Base-by-base conservation (phyloP, 371 early-diverging fungal genomes). In the Amoeboradix gromovi region DNA sequence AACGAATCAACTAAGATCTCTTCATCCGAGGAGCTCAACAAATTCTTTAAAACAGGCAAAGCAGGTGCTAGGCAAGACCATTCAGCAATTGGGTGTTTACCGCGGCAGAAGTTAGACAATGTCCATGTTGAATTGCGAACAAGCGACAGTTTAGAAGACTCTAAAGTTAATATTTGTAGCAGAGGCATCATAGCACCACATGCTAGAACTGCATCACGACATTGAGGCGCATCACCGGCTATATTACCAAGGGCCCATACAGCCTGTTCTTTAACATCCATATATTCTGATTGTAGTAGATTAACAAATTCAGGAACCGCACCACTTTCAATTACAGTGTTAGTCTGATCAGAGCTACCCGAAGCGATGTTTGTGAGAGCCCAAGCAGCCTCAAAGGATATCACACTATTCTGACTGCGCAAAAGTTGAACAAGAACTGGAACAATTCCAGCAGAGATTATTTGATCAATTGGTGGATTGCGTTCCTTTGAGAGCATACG, bases 231-330 rank as follows among this genome's bases (percentile, higher is more conserved):
- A 81, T 99, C 99, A 70, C 99, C 99, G 65, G 99, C 95, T 82
- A 99, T 98, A 81, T 99, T 99, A 71, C 98, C 99, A 65, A 99
- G 83, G 16, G 98, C 99, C 99, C 99, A 99, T 65, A 98, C 96
- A 69, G 94, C 94, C 85, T 98, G 99, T 80, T 99, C 99, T 72
- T 89, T 87, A 31, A 99, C 92, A 77, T 92, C 94, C 31, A 85
- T 79, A 70, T 85, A 86, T 30, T 80, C 80, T 69, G 90, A 90
- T 72, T 84, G 78, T 31, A 99, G 80, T 69, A 99, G 84, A 74
- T 88, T 81, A 70, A 98, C 85, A 73, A 99, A 93, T 68, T 85
- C 78, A 70, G 92, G 94, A 31, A 98, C 88, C 1, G 98, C 98
- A 68, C 90, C 89, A 67, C 85, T 78, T 32, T 94, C 85, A 68